Base-by-base conservation (phyloP, 1,139 yeast species). In the Williopsis jadinii region DNA sequence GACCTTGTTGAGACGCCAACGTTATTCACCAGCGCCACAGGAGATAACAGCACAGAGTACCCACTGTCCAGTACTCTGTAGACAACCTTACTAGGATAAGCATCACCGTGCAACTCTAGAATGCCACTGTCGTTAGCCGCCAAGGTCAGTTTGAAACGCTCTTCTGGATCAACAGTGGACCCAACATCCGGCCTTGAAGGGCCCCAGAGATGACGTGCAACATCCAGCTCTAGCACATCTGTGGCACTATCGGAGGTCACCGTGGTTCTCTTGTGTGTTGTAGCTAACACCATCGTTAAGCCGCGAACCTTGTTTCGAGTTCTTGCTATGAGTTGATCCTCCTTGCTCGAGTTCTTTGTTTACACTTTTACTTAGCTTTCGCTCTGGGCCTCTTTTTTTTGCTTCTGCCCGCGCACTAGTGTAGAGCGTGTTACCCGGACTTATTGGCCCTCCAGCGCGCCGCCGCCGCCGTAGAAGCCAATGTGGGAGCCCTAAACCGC, bases 201-300 rank as follows among this genome's bases (percentile, higher is more conserved):
- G 3, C 48, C 31, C 57, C 57, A 52, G 11, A 53, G 37, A 37
- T 51, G 51, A n/a, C 51, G 46, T 0, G 55, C 54, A 12, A 53
- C 50, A 27, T 53, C 55, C 11, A 55, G 41, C 19, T 51, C 52
- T n/a, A 49, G 37, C 30, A 30, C 32, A 26, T 26, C 30, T 3
- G n/a, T 26, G 27, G 32, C 8, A 26, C n/a, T 19, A 1, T 26
- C 12, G 24, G 32, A 14, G 15, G 30, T 19, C 14, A 24, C 27
- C 3, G 32, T 15, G 5, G 32, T 27, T 12, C 45, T 36, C 11
- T 38, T 38, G 35, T 43, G 37, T 3, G 28, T 41, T 3, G 41
- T 36, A 11, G 32, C 40, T 13, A 38, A 37, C 3, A 42, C 28
- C 48, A 45, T 45, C 26, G 24, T 19, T 19, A 19, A 19, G 24